phyloP scores from a whole-genome alignment of 2,329 filamentous ascomycete genomes.

The Ceratocystis cacaofunesta region DNA sequence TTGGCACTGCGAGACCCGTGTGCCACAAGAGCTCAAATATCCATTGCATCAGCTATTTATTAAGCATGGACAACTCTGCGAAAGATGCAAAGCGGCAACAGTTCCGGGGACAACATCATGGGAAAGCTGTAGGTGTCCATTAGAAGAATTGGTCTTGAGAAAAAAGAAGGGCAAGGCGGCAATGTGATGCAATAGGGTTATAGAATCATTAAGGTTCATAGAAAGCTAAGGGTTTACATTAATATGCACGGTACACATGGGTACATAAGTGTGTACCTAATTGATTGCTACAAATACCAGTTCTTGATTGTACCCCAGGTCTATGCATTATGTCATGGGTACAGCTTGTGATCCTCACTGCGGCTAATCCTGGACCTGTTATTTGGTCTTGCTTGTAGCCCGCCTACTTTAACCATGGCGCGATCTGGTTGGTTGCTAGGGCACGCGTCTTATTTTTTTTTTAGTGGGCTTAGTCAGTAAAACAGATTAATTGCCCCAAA shows the following conservation, averaged over 20 bases:
- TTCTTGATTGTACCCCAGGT: not conserved
- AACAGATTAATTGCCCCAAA: not conserved
- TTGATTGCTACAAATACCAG: not conserved
- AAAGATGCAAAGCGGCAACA: slow-evolving; percentile 31
- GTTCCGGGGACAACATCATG: slow-evolving; percentile 42
- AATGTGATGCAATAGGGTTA: not conserved
- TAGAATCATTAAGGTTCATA: too few species aligned
- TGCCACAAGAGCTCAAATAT: slow-evolving; percentile 40
- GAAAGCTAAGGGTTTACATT: too few species aligned
- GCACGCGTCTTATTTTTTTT: not conserved
- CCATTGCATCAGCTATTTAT: slow-evolving; percentile 41
- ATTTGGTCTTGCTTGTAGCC: too few species aligned
- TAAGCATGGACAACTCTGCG: slow-evolving; percentile 36
- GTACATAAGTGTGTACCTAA: not conserved
- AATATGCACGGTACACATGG: too few species aligned
- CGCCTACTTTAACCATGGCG: not conserved
- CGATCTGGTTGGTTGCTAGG: not conserved
- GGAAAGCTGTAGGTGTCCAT: not conserved
- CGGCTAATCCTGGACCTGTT: too few species aligned
- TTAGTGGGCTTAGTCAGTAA: not conserved
- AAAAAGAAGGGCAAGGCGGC: not conserved
- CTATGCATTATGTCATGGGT: slow-evolving; percentile 1
- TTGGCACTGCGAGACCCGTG: slow-evolving; percentile 36
- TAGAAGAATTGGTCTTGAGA: not conserved
- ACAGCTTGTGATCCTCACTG: not conserved